A percentile compares a stretch with the other conserved stretches of the same genome.
Conservation (phyloP, 108 stramenopile species). For the Skeletonema costatum region DNA sequence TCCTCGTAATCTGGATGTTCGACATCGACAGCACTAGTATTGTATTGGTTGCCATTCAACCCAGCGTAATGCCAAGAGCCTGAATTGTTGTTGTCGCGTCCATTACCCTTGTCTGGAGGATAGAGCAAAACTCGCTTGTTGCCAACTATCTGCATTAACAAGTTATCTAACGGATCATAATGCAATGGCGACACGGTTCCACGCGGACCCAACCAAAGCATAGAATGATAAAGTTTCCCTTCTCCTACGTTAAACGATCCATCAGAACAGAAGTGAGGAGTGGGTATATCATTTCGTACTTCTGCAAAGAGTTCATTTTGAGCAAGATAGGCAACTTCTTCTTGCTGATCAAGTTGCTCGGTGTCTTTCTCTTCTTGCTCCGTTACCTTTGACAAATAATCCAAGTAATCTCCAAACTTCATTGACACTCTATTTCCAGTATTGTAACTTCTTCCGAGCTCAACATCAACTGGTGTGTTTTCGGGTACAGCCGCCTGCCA, state of each 20-base stretch:
- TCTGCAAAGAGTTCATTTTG: conserved; percentile 69
- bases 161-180: conserved; percentile 83
- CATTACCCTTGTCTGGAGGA: conserved; percentile 22
- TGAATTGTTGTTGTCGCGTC: conserved; percentile 3
- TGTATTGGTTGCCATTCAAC: conserved; percentile 67
- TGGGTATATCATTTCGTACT: conserved; percentile 53
- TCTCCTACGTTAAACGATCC: conserved; percentile 48
- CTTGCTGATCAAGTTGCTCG: conserved; percentile 18
- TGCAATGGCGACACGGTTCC: conserved; percentile 75
- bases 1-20: conserved; percentile 42
- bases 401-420: conserved; percentile 66
- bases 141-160: conserved; percentile 75
- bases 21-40: conserved; percentile 73
- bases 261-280: conserved; percentile 62
- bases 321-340: conserved; percentile 76
- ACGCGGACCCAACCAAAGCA: conserved; percentile 82
- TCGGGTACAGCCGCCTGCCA: conserved; percentile 43
- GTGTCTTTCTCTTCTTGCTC: conserved; percentile 40
- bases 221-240: conserved; percentile 65
- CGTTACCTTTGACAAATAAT: conserved; percentile 60
- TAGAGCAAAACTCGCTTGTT: conserved; percentile 65
- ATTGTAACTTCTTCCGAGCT: conserved; percentile 68
- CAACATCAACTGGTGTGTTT: conserved; percentile 52
- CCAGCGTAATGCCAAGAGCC: conserved; percentile 58
- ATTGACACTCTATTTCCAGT: conserved; percentile 35